These are phyloP conservation scores for Neostapfia colusana DNA, from an alignment of 176 grass and related monocot species.

Conservation along the genomic window DNA sequence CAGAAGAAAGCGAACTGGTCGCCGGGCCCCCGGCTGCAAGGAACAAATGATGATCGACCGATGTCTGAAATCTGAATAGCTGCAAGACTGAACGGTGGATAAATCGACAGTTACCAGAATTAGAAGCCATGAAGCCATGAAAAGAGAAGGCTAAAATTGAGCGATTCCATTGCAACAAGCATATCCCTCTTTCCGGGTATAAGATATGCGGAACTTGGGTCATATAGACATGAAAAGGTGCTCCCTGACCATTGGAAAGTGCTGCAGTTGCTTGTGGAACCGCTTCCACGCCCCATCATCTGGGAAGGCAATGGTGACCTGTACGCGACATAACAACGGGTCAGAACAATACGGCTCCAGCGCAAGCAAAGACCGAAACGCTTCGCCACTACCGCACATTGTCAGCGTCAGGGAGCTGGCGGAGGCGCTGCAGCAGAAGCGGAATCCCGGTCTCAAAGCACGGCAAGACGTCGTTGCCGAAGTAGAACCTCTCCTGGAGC, in stretches of 20 bases:
- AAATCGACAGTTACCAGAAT: slow-evolving; percentile 60
- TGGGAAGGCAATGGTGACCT: slow-evolving; percentile 95
- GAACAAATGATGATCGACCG: slow-evolving; percentile 11
- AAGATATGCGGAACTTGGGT: not conserved
- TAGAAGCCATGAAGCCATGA: slow-evolving; percentile 47
- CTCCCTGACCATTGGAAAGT: slow-evolving; percentile 71
- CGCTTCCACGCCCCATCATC: slow-evolving; percentile 99
- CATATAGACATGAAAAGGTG: slow-evolving; percentile 12
- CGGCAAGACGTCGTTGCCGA: slow-evolving; percentile 72
- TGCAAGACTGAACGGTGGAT: slow-evolving; percentile 1
- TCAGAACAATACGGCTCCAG: not conserved
- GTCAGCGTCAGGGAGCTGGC: slow-evolving; percentile 62
- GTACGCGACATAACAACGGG: slow-evolving; percentile 1
- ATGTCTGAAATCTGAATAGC: not conserved
- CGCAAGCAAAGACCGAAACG: not conserved
- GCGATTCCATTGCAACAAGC: not conserved
- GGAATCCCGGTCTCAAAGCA: slow-evolving; percentile 87
- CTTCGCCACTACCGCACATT: slow-evolving; percentile 51
- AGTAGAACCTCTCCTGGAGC: slow-evolving; percentile 79
- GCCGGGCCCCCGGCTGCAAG: slow-evolving; percentile 40
- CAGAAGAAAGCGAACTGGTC: slow-evolving; percentile 71
- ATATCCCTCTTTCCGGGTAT: not conserved
- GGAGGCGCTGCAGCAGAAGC: slow-evolving; percentile 68
- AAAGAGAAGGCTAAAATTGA: not conserved
- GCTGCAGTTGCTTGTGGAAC: slow-evolving; percentile 75